These are phyloP conservation scores for Grosmannia serpens DNA, from an alignment of 2,329 filamentous ascomycete genomes.

Conservation along the genomic window DNA sequence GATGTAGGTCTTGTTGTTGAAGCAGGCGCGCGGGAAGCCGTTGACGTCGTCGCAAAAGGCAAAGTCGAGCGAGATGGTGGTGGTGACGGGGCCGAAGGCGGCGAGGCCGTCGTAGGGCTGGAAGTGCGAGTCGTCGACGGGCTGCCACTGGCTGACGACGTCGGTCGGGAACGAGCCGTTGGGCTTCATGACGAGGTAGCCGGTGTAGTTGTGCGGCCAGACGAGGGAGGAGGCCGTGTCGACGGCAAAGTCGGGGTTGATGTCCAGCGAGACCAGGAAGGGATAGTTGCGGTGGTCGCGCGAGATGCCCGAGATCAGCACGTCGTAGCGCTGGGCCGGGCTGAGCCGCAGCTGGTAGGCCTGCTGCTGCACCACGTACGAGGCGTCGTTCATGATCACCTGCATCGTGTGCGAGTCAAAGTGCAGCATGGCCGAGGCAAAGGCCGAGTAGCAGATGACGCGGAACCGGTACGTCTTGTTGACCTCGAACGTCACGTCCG, in stretches of 20 bases:
- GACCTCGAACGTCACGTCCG: slow-evolving; percentile 24
- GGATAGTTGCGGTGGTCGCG: slow-evolving; percentile 28
- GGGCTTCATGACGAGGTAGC: slow-evolving; percentile 28
- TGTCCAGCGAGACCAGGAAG: slow-evolving; percentile 30
- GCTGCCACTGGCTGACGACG: slow-evolving; percentile 27
- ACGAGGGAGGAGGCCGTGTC: slow-evolving; percentile 11
- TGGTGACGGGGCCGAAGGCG: slow-evolving; percentile 29
- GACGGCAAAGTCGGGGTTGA: slow-evolving; percentile 30
- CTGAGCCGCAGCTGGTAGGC: slow-evolving; percentile 28
- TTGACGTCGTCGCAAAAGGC: slow-evolving; percentile 49
- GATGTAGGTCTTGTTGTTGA: slow-evolving; percentile 60
- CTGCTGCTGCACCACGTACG: slow-evolving; percentile 24
- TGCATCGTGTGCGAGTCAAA: slow-evolving; percentile 32
- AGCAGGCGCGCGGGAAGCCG: slow-evolving; percentile 47
- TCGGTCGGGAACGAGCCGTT: slow-evolving; percentile 18
- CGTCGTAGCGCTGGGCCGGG: slow-evolving; percentile 34
- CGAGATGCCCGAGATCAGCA: slow-evolving; percentile 23
- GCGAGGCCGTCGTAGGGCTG: slow-evolving; percentile 35
- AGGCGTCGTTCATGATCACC: slow-evolving; percentile 32
- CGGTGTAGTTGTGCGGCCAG: slow-evolving; percentile 30
- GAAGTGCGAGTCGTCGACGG: slow-evolving; percentile 52
- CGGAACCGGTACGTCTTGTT: slow-evolving; percentile 36
- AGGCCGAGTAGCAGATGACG: slow-evolving; percentile 33
- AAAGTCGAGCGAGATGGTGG: slow-evolving; percentile 44
- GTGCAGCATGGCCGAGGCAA: slow-evolving; percentile 30